Base-by-base conservation (phyloP, 78 protist genomes). In the Capsaspora owczarzaki region DNA sequence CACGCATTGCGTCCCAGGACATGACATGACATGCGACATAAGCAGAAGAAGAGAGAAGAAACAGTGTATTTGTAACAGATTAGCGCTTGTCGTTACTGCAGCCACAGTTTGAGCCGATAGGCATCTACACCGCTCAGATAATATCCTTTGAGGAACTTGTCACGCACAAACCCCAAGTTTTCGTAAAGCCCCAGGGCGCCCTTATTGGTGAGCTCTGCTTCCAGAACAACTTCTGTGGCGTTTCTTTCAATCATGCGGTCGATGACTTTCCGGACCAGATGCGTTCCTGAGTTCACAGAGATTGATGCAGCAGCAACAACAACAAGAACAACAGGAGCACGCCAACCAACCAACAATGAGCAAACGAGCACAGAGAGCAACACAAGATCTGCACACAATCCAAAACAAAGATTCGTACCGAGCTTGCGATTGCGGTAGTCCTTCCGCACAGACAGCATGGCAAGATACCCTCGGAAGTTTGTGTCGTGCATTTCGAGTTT, bases 161-260 rank as follows among this genome's bases (percentile, higher is more conserved):
- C 78, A 20, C 89, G 72, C 29, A 90, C 86, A 41, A 94, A 94
- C 35, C 97, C 97, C 22, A 94, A 87, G 31, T 61, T 37, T 44
- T 89, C 93, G 80, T 94, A 94, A 3, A 94, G 74, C 1, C 87
- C 38, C 25, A 94, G 80, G 14, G 97, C 95, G 22, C 83, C 94
- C 16, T 6, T 44, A 82, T 93, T 93, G 31, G 84, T 88, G 23
- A 82, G 74, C 41, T 91, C 93, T 0, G 94, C 78, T 61, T 93
- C 96, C 23, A 93, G 91, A 19, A 91, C 94, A 2, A 91, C 86
- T 84, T 93, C 40, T 31, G 44, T 49, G n/a, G 16, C 56, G 56
- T 60, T 16, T 10, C 20, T 20, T 27, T 10, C 68, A 60, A 27
- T 60, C 35, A 60, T 47, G 53, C 53, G 6, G 6, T 47, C 27